Conservation (phyloP, 2,329 filamentous ascomycete species). For the Fusarium sp. region DNA sequence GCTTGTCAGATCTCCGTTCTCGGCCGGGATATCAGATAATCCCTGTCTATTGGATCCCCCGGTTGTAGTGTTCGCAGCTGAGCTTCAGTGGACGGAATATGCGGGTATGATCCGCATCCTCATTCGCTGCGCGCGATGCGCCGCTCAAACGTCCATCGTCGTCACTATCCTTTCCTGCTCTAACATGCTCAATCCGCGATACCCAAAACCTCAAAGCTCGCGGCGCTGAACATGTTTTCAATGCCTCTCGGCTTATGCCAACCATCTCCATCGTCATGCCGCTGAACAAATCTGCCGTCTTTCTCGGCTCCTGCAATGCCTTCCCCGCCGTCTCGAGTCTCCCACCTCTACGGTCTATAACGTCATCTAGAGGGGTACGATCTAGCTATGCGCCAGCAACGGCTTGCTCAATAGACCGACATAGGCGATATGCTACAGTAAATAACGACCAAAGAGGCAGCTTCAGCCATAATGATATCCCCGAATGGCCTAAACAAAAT, state of each 20-base stretch:
- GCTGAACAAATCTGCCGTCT: constrained; percentile 33
- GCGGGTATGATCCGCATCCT: constrained; percentile 16
- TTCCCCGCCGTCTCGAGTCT: constrained; percentile 29
- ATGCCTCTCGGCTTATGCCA: constrained; percentile 19
- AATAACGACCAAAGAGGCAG: constrained; percentile 16
- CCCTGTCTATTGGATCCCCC: constrained; percentile 12
- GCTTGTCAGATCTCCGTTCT: constrained; percentile 15
- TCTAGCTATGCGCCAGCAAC: constrained; percentile 12
- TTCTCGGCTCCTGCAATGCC: constrained; percentile 39
- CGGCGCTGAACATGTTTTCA: constrained; percentile 35
- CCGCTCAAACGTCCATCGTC: constrained; percentile 5
- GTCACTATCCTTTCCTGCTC: constrained; percentile 33
- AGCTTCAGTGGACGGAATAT: constrained; percentile 9
- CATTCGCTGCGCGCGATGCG: constrained; percentile 31
- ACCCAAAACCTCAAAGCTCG: constrained; percentile 11
- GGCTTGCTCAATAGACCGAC: constrained; percentile 5
- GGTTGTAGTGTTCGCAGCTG: not conserved
- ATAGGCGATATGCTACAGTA: constrained; percentile 41
- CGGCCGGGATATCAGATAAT: constrained; percentile 24
- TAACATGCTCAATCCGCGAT: constrained; percentile 42
- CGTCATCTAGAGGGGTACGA: constrained; percentile 37
- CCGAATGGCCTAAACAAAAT: constrained; percentile 59
- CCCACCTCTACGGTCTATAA: constrained; percentile 33
- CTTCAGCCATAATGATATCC: constrained; percentile 21
- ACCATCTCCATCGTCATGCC: constrained; percentile 33